Percentiles rank a stretch among this genome's conserved stretches.
Evolutionary conservation across 169 alveolate species (phyloP).

Genomic region (Eimeria falciformis): DNA sequence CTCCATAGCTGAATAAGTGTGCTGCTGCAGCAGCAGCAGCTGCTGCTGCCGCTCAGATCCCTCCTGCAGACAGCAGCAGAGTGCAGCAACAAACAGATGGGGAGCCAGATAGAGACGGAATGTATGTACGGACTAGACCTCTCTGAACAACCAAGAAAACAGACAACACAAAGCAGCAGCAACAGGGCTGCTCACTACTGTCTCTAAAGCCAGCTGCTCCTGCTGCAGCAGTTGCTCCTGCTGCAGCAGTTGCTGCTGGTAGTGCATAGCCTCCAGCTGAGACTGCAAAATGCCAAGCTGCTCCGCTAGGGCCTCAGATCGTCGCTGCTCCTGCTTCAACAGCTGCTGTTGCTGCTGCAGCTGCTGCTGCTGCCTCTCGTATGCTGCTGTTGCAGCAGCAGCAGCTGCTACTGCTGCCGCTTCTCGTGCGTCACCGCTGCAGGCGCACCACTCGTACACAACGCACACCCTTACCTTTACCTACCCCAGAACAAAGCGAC

Average conservation of each 20-base stretch:
- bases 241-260: constrained; percentile 34
- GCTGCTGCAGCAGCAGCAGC: constrained; percentile 47
- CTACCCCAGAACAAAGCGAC: too few relatives aligned
- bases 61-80: constrained; percentile 11
- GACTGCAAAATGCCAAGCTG: constrained; percentile 8
- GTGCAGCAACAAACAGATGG: too few relatives aligned
- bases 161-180: constrained; percentile 18
- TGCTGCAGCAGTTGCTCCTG: constrained; percentile 4
- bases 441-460: background rate
- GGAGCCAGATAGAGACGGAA: too few relatives aligned
- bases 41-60: background rate
- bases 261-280: constrained; percentile 3
- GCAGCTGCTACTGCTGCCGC: constrained; percentile 58
- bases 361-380: constrained; percentile 43
- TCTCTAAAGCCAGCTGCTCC: background rate
- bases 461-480: too few relatives aligned
- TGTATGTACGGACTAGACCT: background rate
- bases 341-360: constrained; percentile 60
- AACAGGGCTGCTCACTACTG: background rate
- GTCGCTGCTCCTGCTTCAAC: constrained; percentile 11
- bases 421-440: constrained; percentile 59
- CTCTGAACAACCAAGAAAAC: background rate
- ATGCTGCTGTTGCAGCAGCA: constrained; percentile 39
- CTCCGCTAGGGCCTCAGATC: constrained; percentile 17
- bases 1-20: constrained; percentile 14